Evolutionary conservation across 2,329 filamentous ascomycete genomes (phyloP).

Genomic region (Arthrobotrys pseudoclavata): DNA sequence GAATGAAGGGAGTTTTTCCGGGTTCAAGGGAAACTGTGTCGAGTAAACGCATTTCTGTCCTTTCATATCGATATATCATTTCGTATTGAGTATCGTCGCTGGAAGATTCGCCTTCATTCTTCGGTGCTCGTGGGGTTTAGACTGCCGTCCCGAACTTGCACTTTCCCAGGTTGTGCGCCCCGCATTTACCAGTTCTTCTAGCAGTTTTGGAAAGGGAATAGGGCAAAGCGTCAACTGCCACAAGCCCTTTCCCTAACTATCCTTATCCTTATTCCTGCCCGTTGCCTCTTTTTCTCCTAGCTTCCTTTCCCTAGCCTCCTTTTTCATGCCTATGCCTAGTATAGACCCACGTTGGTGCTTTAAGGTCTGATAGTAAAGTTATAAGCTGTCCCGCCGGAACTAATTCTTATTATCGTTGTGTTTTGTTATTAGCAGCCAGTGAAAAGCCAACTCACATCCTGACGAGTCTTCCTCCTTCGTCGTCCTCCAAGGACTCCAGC

Average conservation of each 20-base stretch:
- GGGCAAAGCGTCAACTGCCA: conserved; percentile 22
- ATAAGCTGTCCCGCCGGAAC: conserved; percentile 44
- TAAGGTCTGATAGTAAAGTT: background rate
- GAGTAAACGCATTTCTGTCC: conserved; percentile 24
- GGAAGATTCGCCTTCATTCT: conserved; percentile 28
- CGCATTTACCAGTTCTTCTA: conserved; percentile 36
- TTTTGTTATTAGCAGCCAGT: conserved; percentile 28
- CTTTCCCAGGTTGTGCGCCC: conserved; percentile 37
- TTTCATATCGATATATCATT: background rate
- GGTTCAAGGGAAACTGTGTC: conserved; percentile 22
- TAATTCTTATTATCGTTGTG: conserved; percentile 18
- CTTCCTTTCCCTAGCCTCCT: conserved; percentile 7
- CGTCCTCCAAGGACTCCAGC: conserved; percentile 26
- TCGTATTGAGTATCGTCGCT: conserved; percentile 12
- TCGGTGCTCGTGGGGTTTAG: conserved; percentile 25
- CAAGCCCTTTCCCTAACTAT: background rate
- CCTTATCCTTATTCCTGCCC: conserved; percentile 11
- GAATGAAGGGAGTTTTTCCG: conserved; percentile 38
- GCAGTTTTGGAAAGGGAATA: background rate
- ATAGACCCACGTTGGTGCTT: background rate
- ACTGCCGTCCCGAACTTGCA: conserved; percentile 34
- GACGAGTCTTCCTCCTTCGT: conserved; percentile 23
- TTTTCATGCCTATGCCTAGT: background rate
- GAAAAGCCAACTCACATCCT: conserved; percentile 54
- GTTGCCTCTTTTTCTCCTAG: background rate